Evolutionary conservation across 192 early-diverging fungal genomes (phyloP), one percentile per base, ranked within the genome.

Genomic region (Coemansia sp.): DNA sequence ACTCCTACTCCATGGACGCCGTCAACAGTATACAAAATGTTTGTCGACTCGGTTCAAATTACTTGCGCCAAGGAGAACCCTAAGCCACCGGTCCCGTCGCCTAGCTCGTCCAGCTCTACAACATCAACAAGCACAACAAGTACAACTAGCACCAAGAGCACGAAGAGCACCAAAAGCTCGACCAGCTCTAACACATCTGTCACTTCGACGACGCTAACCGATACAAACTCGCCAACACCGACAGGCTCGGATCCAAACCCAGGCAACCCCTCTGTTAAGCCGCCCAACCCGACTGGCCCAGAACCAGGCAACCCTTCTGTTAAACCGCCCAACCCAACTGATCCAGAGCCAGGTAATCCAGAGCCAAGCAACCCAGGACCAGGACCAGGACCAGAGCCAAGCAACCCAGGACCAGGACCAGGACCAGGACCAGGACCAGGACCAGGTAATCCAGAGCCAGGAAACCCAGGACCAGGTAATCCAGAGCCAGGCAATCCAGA

Each of bases 1-100:
- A 70, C 66, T 0, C 86, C 87, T 1, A 90, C 88, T 21, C 79
- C 82, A 30, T 90, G 86, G 86, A 73, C 69, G 10, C 63, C 60
- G 2, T 49, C 19, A 17, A 82, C 71, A 23, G 72, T 71, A 9
- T 89, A 86, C 70, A 68, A 75, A 64, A 87, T 89, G 88, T 80
- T 66, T 39, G 80, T 89, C 14, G 84, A 87, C 42, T 86, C 74
- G 43, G 68, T 89, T 14, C 68, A 76, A 14, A 74, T 89, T 63
- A 58, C 55, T 33, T 58, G 55, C 17, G 28, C 28, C 62, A 68
- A 19, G 66, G 70, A 6, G 38, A 70, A 32, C 21, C 30, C 19
- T 13, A 38, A 30, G 37, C 62, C 14, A 13, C 62, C 63, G n/a
- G 44, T 43, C 47, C 17, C 63, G 21, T 32, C 37, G 5, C 46